Base-by-base conservation (phyloP, 352 stramenopile species). In the Albugo candida region DNA sequence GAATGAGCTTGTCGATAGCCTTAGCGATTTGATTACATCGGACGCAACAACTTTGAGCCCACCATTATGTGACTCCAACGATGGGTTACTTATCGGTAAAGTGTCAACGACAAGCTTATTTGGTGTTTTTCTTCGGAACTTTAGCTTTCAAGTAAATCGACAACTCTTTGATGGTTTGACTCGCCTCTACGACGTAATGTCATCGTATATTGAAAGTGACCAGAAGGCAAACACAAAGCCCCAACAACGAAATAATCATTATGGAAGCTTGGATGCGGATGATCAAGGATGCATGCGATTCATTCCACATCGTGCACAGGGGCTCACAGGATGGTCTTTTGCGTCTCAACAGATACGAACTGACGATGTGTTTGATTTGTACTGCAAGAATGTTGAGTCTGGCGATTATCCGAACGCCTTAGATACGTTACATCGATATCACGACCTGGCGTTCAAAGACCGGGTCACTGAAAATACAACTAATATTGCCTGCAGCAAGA, bases 401-500 rank as follows among this genome's bases (percentile, higher is more conserved):
- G 20, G 75, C 34, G 77, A 96, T 49, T 92, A 92, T 49, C 70
- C 83, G 35, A 65, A 63, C 13, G 85, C 89, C 17, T 54, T 96
- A 4, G 80, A 95, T 48, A 77, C 67, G 20, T 65, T 97, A n/a
- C 86, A 96, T 51, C 67, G 81, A 48, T 97, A 96, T 53, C 92
- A 96, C 62, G 89, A 97, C 49, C 76, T 94, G 47, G 67, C 78
- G 10, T 81, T 93, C 27, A 70, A 84, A 24, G 50, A 63, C 11
- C 41, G 17, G n/a, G 49, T 37, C 16, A 42, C 41, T 36, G 43
- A 20, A 27, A 36, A 38, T 12, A 37, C 43, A 18, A 40, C 27
- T 17, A 54, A 55, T 37, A 36, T 36, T 14, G 52, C 36, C 2
- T 18, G 47, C 20, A 35, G 19, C 19, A 50, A 35, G 14, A 2